Evolutionary conservation across 140 eudicot species (phyloP).

Genomic region (Ambrosia hybrid): DNA sequence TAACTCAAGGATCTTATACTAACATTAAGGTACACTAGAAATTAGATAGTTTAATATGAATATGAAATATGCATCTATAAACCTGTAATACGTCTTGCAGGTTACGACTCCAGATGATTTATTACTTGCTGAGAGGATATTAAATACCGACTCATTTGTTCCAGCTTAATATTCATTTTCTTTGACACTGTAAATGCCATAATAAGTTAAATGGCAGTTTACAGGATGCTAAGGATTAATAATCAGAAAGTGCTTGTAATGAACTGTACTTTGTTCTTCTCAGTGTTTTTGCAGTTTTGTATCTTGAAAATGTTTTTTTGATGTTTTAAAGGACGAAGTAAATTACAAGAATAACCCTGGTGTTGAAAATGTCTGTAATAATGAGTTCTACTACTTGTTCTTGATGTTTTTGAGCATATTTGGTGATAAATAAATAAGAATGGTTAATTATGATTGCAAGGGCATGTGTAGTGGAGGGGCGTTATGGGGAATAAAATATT

Average conservation of each 20-base stretch:
- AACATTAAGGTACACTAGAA: slow-evolving; percentile 78
- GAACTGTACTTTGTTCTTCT: slow-evolving; percentile 6
- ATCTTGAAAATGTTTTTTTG: not conserved
- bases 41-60: too few relatives aligned
- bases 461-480: too few relatives aligned
- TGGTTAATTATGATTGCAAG: not conserved
- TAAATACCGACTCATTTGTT: slow-evolving; percentile 41
- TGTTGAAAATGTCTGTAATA: too few relatives aligned
- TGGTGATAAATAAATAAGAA: not conserved
- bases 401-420: not conserved
- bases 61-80: not conserved
- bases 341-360: not conserved
- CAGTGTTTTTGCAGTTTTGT: slow-evolving; percentile 11
- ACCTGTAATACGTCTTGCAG: slow-evolving; percentile 42
- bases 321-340: not conserved
- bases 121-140: slow-evolving; percentile 87
- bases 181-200: slow-evolving; percentile 6
- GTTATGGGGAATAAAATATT: too few relatives aligned
- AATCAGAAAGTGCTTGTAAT: slow-evolving; percentile 4
- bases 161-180: slow-evolving; percentile 27
- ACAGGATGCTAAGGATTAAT: slow-evolving; percentile 11
- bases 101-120: slow-evolving; percentile 98
- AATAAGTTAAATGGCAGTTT: slow-evolving; percentile 2
- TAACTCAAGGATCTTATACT: slow-evolving; percentile 94
- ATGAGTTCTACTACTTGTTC: too few relatives aligned